phyloP scores from a whole-genome alignment of 371 early-diverging fungal species.

The Rhizomucor pusillus region DNA sequence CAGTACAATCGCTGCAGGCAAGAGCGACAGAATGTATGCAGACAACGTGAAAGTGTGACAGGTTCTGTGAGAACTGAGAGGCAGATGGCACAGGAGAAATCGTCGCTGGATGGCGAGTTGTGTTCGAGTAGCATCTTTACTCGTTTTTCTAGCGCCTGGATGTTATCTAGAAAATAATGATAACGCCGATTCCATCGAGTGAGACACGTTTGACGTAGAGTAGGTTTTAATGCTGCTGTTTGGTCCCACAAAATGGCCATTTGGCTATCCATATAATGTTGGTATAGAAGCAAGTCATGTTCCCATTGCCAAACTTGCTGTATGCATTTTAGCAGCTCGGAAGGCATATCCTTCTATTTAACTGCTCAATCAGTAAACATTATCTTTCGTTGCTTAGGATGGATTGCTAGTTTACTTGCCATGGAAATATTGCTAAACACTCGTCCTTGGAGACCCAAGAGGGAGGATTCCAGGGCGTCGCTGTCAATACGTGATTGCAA shows the following conservation, averaged over 20 bases:
- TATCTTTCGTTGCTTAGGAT: neutral
- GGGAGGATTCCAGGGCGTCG: conserved; percentile 4
- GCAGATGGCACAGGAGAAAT: conserved; percentile 17
- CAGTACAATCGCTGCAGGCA: conserved; percentile 9
- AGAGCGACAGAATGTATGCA: conserved; percentile 15
- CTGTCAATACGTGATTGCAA: no score
- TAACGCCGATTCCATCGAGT: conserved; percentile 9
- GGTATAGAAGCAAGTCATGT: conserved; percentile 4
- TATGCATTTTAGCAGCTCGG: conserved; percentile 4
- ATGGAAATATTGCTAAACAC: conserved; percentile 2
- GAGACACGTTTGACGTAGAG: no score
- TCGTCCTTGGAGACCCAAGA: conserved; percentile 3
- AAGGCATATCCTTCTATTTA: conserved; percentile 1
- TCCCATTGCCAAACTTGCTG: conserved; percentile 10
- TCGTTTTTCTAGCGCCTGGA: conserved; percentile 7
- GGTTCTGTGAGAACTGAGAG: conserved; percentile 10
- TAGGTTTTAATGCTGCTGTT: neutral
- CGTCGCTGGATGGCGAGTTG: conserved; percentile 8
- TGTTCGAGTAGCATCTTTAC: conserved; percentile 7
- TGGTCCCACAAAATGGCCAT: conserved; percentile 7
- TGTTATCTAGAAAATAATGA: neutral
- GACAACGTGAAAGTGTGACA: conserved; percentile 7
- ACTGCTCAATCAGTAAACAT: neutral
- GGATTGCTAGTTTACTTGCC: conserved; percentile 3
- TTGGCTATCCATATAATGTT: conserved; percentile 12